Percentiles rank a stretch among this genome's conserved stretches.
These are phyloP conservation scores for Auriscalpium orientale DNA, from an alignment of 768 basidiomycete genomes.

Conservation along the genomic window DNA sequence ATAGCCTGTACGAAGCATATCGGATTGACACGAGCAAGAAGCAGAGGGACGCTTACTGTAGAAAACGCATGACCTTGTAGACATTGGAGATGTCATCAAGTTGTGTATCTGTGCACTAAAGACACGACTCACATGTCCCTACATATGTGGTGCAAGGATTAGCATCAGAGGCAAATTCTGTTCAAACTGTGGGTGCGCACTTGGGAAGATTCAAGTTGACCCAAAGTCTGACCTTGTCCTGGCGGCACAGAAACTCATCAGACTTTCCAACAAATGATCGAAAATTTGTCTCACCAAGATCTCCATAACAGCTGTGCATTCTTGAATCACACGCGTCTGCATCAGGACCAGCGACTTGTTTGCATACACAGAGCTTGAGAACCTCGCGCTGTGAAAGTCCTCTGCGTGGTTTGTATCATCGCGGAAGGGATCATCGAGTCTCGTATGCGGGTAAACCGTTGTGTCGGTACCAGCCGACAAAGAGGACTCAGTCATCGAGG, in stretches of 20 bases:
- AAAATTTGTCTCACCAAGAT: too few relatives aligned
- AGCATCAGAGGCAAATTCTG: background rate
- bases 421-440: too few relatives aligned
- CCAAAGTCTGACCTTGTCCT: conserved; percentile 81
- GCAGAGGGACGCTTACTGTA: conserved; percentile 31
- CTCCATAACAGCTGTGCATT: too few relatives aligned
- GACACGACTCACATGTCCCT: conserved; percentile 31
- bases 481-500: too few relatives aligned
- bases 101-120: conserved; percentile 13
- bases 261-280: background rate
- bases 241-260: background rate
- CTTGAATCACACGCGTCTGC: too few relatives aligned
- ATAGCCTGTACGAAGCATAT: conserved; percentile 24
- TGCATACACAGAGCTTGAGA: too few relatives aligned
- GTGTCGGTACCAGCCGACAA: too few relatives aligned
- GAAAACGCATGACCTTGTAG: conserved; percentile 65
- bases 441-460: too few relatives aligned
- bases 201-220: conserved; percentile 73
- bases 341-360: too few relatives aligned
- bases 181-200: conserved; percentile 31
- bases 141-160: conserved; percentile 5
- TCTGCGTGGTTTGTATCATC: too few relatives aligned
- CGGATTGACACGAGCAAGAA: background rate
- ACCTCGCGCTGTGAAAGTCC: too few relatives aligned
- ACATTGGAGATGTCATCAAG: background rate